Conservation (phyloP, 1,284 basidiomycete genomes). For the Rhodotorula sp. region DNA sequence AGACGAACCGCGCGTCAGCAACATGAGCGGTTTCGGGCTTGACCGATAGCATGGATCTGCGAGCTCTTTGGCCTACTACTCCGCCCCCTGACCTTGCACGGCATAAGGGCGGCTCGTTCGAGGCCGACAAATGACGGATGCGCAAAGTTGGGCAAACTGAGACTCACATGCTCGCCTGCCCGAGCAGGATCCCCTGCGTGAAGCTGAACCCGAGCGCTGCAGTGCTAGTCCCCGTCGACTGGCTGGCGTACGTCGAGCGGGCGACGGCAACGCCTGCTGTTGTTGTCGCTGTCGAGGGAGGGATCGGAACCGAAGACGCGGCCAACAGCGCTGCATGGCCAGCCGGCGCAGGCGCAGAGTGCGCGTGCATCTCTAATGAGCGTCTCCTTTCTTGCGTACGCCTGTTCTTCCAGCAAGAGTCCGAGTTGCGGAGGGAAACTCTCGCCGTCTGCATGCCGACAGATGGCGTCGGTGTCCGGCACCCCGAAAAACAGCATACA, state of each 20-base stretch:
- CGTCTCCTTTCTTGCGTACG: no score
- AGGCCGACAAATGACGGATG: neutral
- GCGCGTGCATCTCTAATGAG: neutral
- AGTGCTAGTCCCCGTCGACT: neutral
- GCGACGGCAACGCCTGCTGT: neutral
- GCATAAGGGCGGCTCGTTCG: neutral
- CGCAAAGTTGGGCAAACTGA: constrained; percentile 36
- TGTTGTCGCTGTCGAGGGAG: neutral
- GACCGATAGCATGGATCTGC: no score
- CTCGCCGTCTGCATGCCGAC: no score
- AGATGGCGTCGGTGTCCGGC: no score
- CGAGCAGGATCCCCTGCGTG: constrained; percentile 57
- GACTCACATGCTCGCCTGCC: constrained; percentile 53
- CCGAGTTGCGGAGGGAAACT: no score
- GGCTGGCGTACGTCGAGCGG: neutral
- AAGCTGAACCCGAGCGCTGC: constrained; percentile 48
- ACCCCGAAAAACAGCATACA: no score
- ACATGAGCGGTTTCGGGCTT: no score
- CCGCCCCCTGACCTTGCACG: no score
- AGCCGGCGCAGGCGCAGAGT: neutral
- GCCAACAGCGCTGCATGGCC: neutral
- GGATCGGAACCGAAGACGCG: neutral
- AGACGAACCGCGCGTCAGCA: neutral
- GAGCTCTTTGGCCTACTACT: neutral
- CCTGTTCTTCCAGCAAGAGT: no score